These are phyloP conservation scores for Solanum dulcamara DNA, from an alignment of 257 asterid species.

Conservation along the genomic window DNA sequence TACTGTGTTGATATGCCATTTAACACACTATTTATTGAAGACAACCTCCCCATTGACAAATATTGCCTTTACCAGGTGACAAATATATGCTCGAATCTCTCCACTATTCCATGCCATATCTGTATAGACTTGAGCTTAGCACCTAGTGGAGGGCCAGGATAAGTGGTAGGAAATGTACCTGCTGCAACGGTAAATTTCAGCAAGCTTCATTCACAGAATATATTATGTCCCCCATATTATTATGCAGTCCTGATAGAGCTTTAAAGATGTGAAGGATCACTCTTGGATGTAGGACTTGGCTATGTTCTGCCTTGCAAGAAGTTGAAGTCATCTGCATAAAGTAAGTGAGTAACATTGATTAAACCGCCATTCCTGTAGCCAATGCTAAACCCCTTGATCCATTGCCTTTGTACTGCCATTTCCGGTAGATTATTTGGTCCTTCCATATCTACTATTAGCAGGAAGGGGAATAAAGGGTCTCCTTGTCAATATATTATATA, in stretches of 20 bases:
- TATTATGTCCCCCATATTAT: not conserved
- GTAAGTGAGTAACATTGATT: not conserved
- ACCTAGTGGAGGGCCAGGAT: not conserved
- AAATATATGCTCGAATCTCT: not conserved
- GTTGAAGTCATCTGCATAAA: not conserved
- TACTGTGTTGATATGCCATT: not conserved
- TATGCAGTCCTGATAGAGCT: not conserved
- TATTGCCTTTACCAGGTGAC: not conserved
- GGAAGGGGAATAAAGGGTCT: not conserved
- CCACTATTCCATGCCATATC: not conserved
- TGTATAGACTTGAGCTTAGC: not conserved
- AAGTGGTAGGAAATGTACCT: not conserved
- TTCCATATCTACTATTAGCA: not conserved
- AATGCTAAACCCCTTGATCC: not conserved
- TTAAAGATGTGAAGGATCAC: not conserved
- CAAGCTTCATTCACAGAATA: not conserved
- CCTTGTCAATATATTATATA: not conserved
- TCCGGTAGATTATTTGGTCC: not conserved
- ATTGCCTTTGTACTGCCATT: not conserved
- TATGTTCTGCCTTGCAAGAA: not conserved
- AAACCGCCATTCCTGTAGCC: not conserved
- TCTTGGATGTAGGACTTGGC: not conserved
- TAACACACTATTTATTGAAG: not conserved
- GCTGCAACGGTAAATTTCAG: not conserved
- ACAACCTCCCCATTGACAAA: not conserved